Conservation (phyloP, 2,329 filamentous ascomycete species). For the Fusarium oligoseptatum region DNA sequence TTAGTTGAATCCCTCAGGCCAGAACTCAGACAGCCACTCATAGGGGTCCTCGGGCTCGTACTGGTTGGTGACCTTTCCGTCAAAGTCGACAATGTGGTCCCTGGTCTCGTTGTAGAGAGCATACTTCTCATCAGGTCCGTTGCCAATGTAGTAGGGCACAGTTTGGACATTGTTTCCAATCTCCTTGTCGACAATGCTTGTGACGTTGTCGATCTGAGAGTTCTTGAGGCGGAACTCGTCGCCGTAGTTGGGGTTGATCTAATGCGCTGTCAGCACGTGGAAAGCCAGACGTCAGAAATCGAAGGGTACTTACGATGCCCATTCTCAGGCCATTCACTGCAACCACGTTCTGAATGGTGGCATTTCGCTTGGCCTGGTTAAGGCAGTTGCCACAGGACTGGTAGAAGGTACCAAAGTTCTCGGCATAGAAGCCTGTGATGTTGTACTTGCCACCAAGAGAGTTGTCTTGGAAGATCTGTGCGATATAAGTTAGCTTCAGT, state of each 20-base stretch:
- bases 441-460: conserved; percentile 49
- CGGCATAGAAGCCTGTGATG: conserved; percentile 49
- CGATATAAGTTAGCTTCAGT: fast-evolving
- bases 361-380: conserved; percentile 46
- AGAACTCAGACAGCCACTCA: conserved; percentile 68
- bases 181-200: conserved; percentile 45
- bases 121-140: conserved; percentile 47
- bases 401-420: conserved; percentile 48
- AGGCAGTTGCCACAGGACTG: conserved; percentile 49
- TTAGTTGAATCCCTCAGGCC: conserved; percentile 46
- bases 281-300: fast-evolving
- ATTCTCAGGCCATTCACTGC: conserved; percentile 40
- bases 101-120: conserved; percentile 46
- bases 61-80: conserved; percentile 35
- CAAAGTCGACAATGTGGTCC: conserved; percentile 44
- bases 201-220: conserved; percentile 43
- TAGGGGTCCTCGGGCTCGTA: conserved; percentile 58
- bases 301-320: conserved; percentile 40
- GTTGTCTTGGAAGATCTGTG: conserved; percentile 49
- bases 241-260: conserved; percentile 49
- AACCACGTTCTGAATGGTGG: conserved; percentile 48
- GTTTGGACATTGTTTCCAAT: conserved; percentile 49
- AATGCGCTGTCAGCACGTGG: background rate
- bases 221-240: conserved; percentile 49
- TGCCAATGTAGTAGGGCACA: conserved; percentile 42